Evolutionary conservation across 495 filamentous ascomycete species (phyloP).

Genomic region (Aeminium ludgeri): DNA sequence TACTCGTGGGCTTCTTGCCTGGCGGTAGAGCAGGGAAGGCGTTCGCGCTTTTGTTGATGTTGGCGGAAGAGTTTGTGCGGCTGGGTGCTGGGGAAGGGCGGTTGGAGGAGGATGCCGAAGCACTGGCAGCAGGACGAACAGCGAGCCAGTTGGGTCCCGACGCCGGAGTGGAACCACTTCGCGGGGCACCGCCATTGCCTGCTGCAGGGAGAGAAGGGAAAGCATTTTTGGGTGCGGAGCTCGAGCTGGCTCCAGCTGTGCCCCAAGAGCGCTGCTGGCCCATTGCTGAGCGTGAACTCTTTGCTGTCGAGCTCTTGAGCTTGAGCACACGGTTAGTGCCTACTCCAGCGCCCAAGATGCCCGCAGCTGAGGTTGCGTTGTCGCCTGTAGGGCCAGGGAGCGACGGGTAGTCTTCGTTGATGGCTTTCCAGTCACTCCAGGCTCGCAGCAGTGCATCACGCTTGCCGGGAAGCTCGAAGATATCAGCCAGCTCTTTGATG

Average conservation of each 20-base stretch:
- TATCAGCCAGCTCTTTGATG: constrained; percentile 79
- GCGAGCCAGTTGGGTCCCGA: constrained; percentile 27
- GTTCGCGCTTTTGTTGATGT: constrained; percentile 22
- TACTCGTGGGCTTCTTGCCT: constrained; percentile 58
- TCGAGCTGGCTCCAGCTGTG: constrained; percentile 16
- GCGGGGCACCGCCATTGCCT: constrained; percentile 10
- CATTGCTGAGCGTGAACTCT: constrained; percentile 47
- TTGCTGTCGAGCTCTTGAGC: constrained; percentile 61
- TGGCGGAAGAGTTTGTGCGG: constrained; percentile 20
- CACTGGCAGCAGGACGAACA: constrained; percentile 18
- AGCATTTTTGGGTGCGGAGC: constrained; percentile 17
- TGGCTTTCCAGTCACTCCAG: constrained; percentile 88
- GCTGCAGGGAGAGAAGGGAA: constrained; percentile 9
- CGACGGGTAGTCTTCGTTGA: constrained; percentile 91
- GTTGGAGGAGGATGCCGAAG: constrained; percentile 4
- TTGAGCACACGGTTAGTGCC: constrained; percentile 47
- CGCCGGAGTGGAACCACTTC: constrained; percentile 24
- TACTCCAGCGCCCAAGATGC: constrained; percentile 29
- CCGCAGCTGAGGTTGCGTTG: constrained; percentile 28
- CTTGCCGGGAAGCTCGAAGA: constrained; percentile 71
- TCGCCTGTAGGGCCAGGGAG: constrained; percentile 56
- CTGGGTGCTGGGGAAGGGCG: constrained; percentile 17
- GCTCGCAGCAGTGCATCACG: constrained; percentile 53
- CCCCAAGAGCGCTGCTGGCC: constrained; percentile 35
- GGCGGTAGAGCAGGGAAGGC: constrained; percentile 71